phyloP scores from a whole-genome alignment of 1,284 basidiomycete genomes.

The Ceratobasidium sp. region DNA sequence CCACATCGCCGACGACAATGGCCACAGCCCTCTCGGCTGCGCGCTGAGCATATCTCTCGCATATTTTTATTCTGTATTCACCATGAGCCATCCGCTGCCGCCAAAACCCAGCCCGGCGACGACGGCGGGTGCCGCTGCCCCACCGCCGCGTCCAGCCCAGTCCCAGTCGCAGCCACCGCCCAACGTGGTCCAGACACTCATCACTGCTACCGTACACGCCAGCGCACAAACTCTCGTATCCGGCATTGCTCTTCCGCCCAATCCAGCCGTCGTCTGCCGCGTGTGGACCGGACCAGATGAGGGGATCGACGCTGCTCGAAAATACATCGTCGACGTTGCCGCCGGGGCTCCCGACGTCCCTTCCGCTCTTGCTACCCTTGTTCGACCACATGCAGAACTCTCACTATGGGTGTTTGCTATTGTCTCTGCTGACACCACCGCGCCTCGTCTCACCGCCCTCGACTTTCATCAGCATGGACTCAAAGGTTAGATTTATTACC shows the following conservation, averaged over 20 bases:
- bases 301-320: conserved; percentile 63
- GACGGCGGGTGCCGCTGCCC: conserved; percentile 55
- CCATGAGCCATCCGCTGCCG: conserved; percentile 55
- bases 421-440: conserved; percentile 10
- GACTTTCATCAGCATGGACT: conserved; percentile 25
- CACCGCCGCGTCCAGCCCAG: conserved; percentile 49
- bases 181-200: conserved; percentile 11
- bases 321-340: conserved; percentile 52
- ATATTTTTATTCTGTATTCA: not conserved
- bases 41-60: not conserved
- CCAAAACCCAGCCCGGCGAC: conserved; percentile 58
- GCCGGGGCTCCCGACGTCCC: conserved; percentile 25
- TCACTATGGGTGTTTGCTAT: conserved; percentile 31
- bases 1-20: not conserved
- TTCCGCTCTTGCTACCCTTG: conserved; percentile 16
- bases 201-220: conserved; percentile 1
- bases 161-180: too few species aligned
- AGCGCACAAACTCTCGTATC: conserved; percentile 3
- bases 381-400: conserved; percentile 23
- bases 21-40: not conserved
- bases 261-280: conserved; percentile 28
- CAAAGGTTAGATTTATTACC: conserved; percentile 15
- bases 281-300: conserved; percentile 45
- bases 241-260: conserved; percentile 5
- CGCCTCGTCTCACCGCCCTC: conserved; percentile 22